A percentile compares a stretch with the other conserved stretches of the same genome.
phyloP scores from a whole-genome alignment of 2,329 filamentous ascomycete genomes.

The Pseudocercospora musae region DNA sequence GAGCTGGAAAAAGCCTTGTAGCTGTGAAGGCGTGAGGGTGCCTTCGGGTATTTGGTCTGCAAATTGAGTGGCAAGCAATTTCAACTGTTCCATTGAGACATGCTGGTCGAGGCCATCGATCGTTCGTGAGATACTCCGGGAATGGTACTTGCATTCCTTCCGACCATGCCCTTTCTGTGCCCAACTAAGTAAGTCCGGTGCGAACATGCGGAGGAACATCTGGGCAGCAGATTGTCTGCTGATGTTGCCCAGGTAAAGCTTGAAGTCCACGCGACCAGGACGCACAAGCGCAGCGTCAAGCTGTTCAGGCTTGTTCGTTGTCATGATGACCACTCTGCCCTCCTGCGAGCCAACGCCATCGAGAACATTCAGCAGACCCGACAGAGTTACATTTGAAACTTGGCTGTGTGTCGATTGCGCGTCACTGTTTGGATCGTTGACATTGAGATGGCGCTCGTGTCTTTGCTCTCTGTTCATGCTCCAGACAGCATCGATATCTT shows the following conservation, averaged over 20 bases:
- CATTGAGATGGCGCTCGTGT: slow-evolving; percentile 27
- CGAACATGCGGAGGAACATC: slow-evolving; percentile 29
- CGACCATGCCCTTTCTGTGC: slow-evolving; percentile 2
- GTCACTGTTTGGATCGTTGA: slow-evolving; percentile 11
- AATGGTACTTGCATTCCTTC: neutral
- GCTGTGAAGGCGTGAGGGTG: slow-evolving; percentile 25
- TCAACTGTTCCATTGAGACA: slow-evolving; percentile 24
- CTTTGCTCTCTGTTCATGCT: slow-evolving; percentile 11
- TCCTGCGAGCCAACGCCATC: slow-evolving; percentile 75
- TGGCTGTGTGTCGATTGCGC: slow-evolving; percentile 9
- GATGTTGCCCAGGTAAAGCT: slow-evolving; percentile 25
- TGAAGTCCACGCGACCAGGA: slow-evolving; percentile 63
- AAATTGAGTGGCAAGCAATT: slow-evolving; percentile 20
- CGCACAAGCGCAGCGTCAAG: slow-evolving; percentile 70
- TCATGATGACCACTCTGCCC: slow-evolving; percentile 75
- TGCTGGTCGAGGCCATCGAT: slow-evolving; percentile 19
- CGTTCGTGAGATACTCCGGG: neutral
- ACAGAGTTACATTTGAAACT: slow-evolving; percentile 58
- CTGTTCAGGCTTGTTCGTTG: slow-evolving; percentile 68
- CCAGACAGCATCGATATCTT: slow-evolving; percentile 43
- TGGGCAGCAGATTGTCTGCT: slow-evolving; percentile 19
- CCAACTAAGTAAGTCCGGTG: slow-evolving; percentile 23
- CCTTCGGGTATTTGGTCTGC: slow-evolving; percentile 23
- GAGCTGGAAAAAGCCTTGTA: slow-evolving; percentile 27
- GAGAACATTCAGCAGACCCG: slow-evolving; percentile 74